Conservation (phyloP, 768 basidiomycete genomes). For the Tylopilus rubrobrunneus region DNA sequence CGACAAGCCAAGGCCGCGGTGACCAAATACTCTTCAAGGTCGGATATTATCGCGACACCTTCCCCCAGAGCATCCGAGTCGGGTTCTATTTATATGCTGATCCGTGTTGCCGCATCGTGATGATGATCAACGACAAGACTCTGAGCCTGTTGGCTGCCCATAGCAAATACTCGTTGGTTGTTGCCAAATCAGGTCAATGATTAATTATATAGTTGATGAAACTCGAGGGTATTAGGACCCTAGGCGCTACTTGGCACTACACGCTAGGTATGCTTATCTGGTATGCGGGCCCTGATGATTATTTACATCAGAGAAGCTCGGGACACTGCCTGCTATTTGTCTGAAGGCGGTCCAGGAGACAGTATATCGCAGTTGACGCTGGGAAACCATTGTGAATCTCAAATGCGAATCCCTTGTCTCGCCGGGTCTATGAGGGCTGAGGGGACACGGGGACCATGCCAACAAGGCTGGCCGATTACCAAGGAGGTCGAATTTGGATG, state of each 20-base stretch:
- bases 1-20: neutral
- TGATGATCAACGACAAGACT: neutral
- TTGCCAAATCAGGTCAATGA: no score
- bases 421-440: constrained; percentile 12
- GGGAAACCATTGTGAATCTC: constrained; percentile 9
- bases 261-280: no score
- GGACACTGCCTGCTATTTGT: constrained; percentile 11
- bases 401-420: constrained; percentile 16
- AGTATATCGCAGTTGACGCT: neutral
- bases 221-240: no score
- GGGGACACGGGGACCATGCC: constrained; percentile 18
- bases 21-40: neutral
- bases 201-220: neutral
- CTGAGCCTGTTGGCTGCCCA: neutral
- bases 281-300: neutral
- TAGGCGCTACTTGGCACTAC: no score
- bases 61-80: neutral
- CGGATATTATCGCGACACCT: neutral
- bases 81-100: constrained; percentile 1
- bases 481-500: constrained; percentile 1
- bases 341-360: neutral
- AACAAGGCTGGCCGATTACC: constrained; percentile 18
- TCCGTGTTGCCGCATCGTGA: neutral
- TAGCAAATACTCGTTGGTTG: neutral
- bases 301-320: constrained; percentile 8